These are phyloP conservation scores for Tulasnella sp. DNA, from an alignment of 768 basidiomycete genomes.

Conservation along the genomic window DNA sequence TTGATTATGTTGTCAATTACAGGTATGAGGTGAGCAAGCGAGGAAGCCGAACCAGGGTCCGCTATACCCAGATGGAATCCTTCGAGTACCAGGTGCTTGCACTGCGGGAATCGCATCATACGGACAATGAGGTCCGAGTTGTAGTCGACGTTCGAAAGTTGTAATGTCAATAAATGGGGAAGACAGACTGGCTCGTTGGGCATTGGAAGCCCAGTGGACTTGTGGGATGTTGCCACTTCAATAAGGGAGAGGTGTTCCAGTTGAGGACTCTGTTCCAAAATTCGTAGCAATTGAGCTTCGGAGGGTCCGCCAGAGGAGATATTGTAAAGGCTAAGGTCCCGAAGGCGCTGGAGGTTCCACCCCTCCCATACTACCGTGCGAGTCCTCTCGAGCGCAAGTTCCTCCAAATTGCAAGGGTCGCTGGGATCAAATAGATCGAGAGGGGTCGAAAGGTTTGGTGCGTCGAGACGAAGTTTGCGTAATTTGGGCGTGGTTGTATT, in stretches of 20 bases:
- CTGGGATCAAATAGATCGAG: neutral
- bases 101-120: too few relatives aligned
- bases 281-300: neutral
- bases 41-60: too few relatives aligned
- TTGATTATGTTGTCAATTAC: too few relatives aligned
- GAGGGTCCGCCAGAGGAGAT: neutral
- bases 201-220: neutral
- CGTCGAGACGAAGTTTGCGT: neutral
- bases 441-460: neutral
- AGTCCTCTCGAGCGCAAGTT: neutral
- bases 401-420: neutral
- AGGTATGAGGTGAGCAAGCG: too few relatives aligned
- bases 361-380: neutral
- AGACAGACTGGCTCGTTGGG: neutral
- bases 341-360: neutral
- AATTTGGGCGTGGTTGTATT: neutral
- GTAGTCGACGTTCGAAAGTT: too few relatives aligned
- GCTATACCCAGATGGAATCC: too few relatives aligned
- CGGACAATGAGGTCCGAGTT: too few relatives aligned
- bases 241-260: neutral
- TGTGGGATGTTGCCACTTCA: neutral
- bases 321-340: neutral
- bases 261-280: neutral
- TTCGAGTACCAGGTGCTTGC: too few relatives aligned
- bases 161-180: too few relatives aligned